Evolutionary conservation across 2,329 filamentous ascomycete genomes (phyloP).

Genomic region (Phaeosphaeriaceae sp.): DNA sequence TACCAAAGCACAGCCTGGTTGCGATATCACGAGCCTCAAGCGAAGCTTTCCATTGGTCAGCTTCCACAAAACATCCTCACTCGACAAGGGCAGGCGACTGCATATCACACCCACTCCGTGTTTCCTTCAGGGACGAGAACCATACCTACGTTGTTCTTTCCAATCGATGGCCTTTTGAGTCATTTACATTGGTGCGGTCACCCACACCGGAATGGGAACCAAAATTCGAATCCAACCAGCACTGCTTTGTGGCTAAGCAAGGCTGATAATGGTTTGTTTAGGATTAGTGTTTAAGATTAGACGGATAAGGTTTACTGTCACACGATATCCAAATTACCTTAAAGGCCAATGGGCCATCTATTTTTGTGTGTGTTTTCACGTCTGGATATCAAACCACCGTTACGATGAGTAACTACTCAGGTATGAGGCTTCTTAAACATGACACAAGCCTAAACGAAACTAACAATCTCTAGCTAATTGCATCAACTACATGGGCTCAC

Average conservation of each 20-base stretch:
- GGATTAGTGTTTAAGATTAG: too few species aligned
- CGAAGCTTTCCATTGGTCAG: background rate
- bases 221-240: too few species aligned
- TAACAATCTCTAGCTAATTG: conserved; percentile 14
- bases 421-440: background rate
- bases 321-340: too few species aligned
- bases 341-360: too few species aligned
- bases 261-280: too few species aligned
- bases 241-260: too few species aligned
- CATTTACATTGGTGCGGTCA: too few species aligned
- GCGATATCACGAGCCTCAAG: conserved; percentile 1
- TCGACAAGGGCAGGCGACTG: conserved; percentile 3
- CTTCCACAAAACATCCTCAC: background rate
- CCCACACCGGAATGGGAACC: too few species aligned
- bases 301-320: too few species aligned
- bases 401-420: conserved; percentile 1
- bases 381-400: background rate
- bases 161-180: too few species aligned
- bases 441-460: background rate
- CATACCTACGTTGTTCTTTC: too few species aligned
- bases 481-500: background rate
- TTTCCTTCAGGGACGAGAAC: background rate
- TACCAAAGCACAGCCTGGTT: background rate
- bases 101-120: background rate
- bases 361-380: background rate